Evolutionary conservation across 805 yeast species (phyloP).

Genomic region (Starmera dryadoides): DNA sequence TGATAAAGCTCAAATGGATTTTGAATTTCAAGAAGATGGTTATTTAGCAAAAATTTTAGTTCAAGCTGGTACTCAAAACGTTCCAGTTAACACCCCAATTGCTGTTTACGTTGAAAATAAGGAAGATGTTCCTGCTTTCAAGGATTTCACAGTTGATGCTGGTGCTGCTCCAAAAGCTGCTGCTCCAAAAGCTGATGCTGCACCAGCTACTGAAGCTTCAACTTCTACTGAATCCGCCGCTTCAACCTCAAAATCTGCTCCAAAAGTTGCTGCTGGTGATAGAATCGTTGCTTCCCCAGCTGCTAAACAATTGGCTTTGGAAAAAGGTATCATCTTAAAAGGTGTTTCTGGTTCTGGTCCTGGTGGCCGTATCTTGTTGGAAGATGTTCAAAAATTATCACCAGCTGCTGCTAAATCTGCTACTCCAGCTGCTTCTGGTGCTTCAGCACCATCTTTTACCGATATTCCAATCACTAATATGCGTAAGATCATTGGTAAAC

Average conservation of each 20-base stretch:
- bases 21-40: slow-evolving; percentile 97
- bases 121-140: slow-evolving; percentile 82
- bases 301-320: slow-evolving; percentile 90
- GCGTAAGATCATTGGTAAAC: slow-evolving; percentile 90
- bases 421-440: slow-evolving; percentile 35
- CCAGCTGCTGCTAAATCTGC: slow-evolving; percentile 38
- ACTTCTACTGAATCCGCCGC: slow-evolving; percentile 22
- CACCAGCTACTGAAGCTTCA: slow-evolving; percentile 17
- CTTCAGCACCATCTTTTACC: slow-evolving; percentile 55
- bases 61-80: slow-evolving; percentile 79
- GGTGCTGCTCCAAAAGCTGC: slow-evolving; percentile 44
- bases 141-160: slow-evolving; percentile 80
- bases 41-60: slow-evolving; percentile 80
- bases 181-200: slow-evolving; percentile 31
- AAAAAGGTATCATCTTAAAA: slow-evolving; percentile 83
- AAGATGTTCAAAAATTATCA: slow-evolving; percentile 72
- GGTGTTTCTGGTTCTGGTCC: slow-evolving; percentile 91
- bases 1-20: slow-evolving; percentile 97
- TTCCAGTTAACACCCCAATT: slow-evolving; percentile 92
- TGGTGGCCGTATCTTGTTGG: slow-evolving; percentile 85
- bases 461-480: slow-evolving; percentile 85
- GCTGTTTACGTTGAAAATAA: slow-evolving; percentile 92
- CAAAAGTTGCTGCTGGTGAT: slow-evolving; percentile 37
- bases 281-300: slow-evolving; percentile 92
- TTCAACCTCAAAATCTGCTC: slow-evolving; percentile 15